Percentiles rank a stretch among this genome's conserved stretches.
phyloP scores from a whole-genome alignment of 2,329 filamentous ascomycete species.

The Penicillium freii region DNA sequence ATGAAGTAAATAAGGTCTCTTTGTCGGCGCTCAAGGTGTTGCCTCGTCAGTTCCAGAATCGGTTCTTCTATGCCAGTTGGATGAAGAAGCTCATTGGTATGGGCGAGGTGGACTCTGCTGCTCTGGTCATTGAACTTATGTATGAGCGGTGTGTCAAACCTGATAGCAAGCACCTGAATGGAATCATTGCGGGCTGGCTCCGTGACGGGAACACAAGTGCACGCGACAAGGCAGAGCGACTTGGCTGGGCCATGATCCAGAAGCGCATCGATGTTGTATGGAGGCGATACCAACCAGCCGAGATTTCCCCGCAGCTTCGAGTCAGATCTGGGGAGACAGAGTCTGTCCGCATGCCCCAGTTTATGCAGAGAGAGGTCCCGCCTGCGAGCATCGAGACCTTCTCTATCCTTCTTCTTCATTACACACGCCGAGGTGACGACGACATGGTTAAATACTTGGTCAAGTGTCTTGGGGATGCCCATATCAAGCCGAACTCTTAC shows the following conservation, averaged over 20 bases:
- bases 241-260: conserved; percentile 76
- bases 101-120: conserved; percentile 67
- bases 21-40: conserved; percentile 52
- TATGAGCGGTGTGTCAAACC: conserved; percentile 65
- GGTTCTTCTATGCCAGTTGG: conserved; percentile 86
- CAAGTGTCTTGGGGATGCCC: conserved; percentile 60
- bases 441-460: conserved; percentile 60
- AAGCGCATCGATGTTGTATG: conserved; percentile 64
- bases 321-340: conserved; percentile 27
- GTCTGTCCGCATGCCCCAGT: conserved; percentile 35
- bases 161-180: conserved; percentile 75
- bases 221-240: conserved; percentile 61
- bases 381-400: conserved; percentile 75
- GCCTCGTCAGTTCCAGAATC: conserved; percentile 60
- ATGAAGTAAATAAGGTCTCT: conserved; percentile 49
- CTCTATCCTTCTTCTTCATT: conserved; percentile 69
- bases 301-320: conserved; percentile 27
- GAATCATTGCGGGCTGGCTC: conserved; percentile 75
- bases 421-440: conserved; percentile 61
- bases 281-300: conserved; percentile 30
- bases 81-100: conserved; percentile 77
- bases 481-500: conserved; percentile 67
- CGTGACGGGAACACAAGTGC: conserved; percentile 58
- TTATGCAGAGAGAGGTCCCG: conserved; percentile 47
- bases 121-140: conserved; percentile 73